Evolutionary conservation across 805 yeast genomes (phyloP), one percentile per base, ranked within the genome.

Genomic region (Candida multigemmis): DNA sequence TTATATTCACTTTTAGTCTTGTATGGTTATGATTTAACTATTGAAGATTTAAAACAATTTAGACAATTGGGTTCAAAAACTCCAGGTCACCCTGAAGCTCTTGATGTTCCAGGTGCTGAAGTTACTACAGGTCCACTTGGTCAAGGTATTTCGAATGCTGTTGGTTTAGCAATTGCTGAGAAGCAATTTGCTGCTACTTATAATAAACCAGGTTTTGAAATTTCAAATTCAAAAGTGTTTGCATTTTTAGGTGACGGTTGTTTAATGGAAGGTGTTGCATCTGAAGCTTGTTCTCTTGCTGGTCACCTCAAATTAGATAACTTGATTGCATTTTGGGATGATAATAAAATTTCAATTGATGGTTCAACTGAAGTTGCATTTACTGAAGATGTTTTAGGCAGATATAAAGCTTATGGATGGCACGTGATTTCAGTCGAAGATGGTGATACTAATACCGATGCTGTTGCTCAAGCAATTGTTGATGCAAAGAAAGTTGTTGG

Each of bases 81-180:
- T 35, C 97, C 98, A 26, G 98, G 98, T 44, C 98, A 89, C 66
- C 98, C 98, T 31, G 98, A 89, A 68, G 72, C 64, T 36, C 37
- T 41, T 29, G 93, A 82, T 50, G 71, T 81, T 35, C 86, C 91
- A 28, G 97, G 97, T 56, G 75, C 86, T 13, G 98, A 89, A 58
- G 94, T 87, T 48, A 86, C 97, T 57, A 89, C 97, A 36, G 98
- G 98, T 59, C 97, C 98, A 32, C 74, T 89, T 48, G 98, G 98
- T 56, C 98, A 89, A 67, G 98, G 98, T 78, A 73, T 89, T 46
- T 70, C 80, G 46, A 87, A 85, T 56, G 96, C 96, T 30, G 94
- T 89, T 46, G 98, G 98, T 67, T 55, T 89, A 42, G 97, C 98
- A 32, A 73, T 89, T 49, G 98, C 96, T 35, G 94, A 85, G 65